Base-by-base conservation (phyloP, 2,329 filamentous ascomycete species). In the Hypoxylon sp. region DNA sequence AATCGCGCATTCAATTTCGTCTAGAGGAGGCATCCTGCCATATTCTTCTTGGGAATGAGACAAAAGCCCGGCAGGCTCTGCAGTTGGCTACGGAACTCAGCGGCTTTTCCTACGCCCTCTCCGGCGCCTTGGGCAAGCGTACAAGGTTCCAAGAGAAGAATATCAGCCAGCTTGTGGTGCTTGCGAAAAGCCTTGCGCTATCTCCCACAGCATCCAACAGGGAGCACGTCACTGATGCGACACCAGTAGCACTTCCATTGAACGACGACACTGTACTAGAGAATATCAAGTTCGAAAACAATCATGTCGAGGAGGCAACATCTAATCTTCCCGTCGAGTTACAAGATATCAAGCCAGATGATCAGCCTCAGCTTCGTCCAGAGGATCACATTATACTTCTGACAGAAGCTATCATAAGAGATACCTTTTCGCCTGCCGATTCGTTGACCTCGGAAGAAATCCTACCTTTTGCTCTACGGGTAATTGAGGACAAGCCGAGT, bases 261-360 rank as follows among this genome's bases (percentile, higher is more conserved):
- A 96, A 98, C 74, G 92, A 99, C 72, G 96, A 99, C 75, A 98
- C 96, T 0, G 84, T 99, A 0, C 83, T 98, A 1, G 96, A 99
- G 76, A 87, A 89, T 2, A 95, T 99, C 38, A 85, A 91, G 0
- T 99, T 97, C 74, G 85, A 87, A 0, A 85, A 89, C 57, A 75
- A 82, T 0, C 78, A 79, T 4, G 73, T 76, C 38, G 68, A 76
- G 7, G 71, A 52, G 22, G 44, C 76, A 2, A 71, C 75, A 0
- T 72, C 78, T 1, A 72, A 77, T 4, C 78, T 97, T 0, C 89
- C 93, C 0, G 65, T 82, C 1, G 79, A 83, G 2, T 80, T 99
- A 28, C 83, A 83, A 0, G 84, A 83, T 1, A 77, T 98, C 16
- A 86, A 92, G 42, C 92, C 94, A 0, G 88, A 93, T 30, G 82